phyloP scores from a whole-genome alignment of 163 green algal species.

The Scenedesmus sp. region DNA sequence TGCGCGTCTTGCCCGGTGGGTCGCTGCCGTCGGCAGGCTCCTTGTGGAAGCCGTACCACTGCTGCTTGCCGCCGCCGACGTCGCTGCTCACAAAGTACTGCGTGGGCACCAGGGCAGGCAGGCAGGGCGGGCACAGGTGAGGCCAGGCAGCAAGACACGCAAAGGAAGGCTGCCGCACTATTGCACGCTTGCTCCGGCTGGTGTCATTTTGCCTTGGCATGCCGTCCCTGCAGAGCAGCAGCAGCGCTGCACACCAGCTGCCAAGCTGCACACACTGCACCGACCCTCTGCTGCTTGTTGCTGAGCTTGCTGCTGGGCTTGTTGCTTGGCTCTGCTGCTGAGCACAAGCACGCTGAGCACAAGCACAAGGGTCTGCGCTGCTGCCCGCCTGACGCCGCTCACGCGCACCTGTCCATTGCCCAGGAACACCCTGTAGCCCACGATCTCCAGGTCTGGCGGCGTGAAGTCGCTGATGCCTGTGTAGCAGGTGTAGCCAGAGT shows the following conservation, averaged over 20 bases:
- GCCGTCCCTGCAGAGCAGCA: no score
- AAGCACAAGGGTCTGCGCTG: no score
- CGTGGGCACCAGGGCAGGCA: neutral
- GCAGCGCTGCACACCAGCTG: neutral
- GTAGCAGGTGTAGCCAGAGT: slow-evolving; percentile 97
- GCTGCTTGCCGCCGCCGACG: slow-evolving; percentile 97
- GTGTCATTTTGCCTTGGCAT: no score
- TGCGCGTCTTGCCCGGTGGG: slow-evolving; percentile 70
- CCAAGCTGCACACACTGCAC: no score
- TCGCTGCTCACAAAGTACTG: slow-evolving; percentile 98
- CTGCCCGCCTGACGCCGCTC: neutral
- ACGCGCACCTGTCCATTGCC: slow-evolving; percentile 77
- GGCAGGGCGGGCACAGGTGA: no score
- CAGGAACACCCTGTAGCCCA: slow-evolving; percentile 98
- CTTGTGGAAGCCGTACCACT: slow-evolving; percentile 93
- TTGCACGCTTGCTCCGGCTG: no score
- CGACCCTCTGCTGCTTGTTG: neutral
- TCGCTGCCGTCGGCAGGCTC: slow-evolving; percentile 84
- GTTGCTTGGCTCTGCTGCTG: no score
- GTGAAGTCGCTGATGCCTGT: slow-evolving; percentile 95
- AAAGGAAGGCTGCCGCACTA: neutral
- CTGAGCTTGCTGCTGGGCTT: no score
- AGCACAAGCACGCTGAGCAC: no score
- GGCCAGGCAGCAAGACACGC: neutral
- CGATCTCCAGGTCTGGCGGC: slow-evolving; percentile 94